Percentiles rank a stretch among this genome's conserved stretches.
Conservation (phyloP, 306 rosid species). For the Purshia tridentata region DNA sequence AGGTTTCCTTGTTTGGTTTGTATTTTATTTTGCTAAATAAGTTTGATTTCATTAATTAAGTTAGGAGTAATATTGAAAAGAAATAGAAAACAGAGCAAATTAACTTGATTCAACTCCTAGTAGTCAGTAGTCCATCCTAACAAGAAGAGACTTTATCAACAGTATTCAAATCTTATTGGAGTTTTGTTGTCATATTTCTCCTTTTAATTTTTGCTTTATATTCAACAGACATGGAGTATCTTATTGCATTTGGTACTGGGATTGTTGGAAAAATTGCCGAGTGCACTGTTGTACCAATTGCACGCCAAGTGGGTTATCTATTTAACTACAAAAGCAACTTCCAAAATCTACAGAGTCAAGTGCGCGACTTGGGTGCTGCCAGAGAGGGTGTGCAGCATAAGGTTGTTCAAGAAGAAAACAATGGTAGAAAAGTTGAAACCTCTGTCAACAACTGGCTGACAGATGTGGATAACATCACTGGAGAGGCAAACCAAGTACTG, state of each 20-base stretch:
- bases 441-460: background rate
- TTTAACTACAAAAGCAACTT: background rate
- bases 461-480: background rate
- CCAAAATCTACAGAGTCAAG: background rate
- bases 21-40: no score
- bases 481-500: background rate
- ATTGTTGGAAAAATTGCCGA: background rate
- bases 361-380: background rate
- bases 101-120: no score
- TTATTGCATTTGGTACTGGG: background rate
- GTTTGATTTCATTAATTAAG: no score
- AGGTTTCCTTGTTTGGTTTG: no score
- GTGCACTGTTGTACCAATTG: conserved; percentile 1
- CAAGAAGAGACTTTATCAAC: no score
- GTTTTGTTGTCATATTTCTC: no score
- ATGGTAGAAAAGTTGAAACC: background rate
- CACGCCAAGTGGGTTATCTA: background rate
- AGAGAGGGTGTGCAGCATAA: background rate
- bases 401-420: background rate
- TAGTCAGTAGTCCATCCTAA: no score
- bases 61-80: no score
- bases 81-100: no score
- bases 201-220: no score
- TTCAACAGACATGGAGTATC: conserved; percentile 12
- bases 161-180: no score